Percentiles rank a stretch among this genome's conserved stretches.
Evolutionary conservation across 805 yeast species (phyloP).

Genomic region (Ogataea allantospora): DNA sequence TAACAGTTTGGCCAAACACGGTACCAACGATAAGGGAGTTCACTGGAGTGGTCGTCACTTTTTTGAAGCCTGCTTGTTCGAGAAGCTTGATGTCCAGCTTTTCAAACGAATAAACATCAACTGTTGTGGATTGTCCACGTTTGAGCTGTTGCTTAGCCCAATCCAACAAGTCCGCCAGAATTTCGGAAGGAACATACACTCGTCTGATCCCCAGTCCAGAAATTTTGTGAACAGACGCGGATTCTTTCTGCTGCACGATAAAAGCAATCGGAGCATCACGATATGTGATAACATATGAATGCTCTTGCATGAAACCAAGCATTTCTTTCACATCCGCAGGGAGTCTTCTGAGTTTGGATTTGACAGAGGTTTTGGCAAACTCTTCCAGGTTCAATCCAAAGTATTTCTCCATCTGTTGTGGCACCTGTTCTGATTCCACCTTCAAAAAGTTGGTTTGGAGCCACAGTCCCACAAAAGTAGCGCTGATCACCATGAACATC

Average conservation of each 20-base stretch:
- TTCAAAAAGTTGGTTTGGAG: slow-evolving; percentile 50
- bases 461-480: slow-evolving; percentile 40
- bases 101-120: slow-evolving; percentile 57
- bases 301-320: slow-evolving; percentile 34
- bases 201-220: slow-evolving; percentile 63
- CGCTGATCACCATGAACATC: slow-evolving; percentile 36
- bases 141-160: slow-evolving; percentile 55
- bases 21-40: slow-evolving; percentile 13
- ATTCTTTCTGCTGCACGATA: slow-evolving; percentile 42
- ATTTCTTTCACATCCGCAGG: slow-evolving; percentile 19
- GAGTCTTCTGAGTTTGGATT: slow-evolving; percentile 13
- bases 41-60: slow-evolving; percentile 24
- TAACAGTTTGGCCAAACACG: slow-evolving; percentile 22
- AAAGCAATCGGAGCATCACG: slow-evolving; percentile 73
- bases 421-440: slow-evolving; percentile 37
- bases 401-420: slow-evolving; percentile 34
- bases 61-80: slow-evolving; percentile 42
- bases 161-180: slow-evolving; percentile 59
- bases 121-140: slow-evolving; percentile 36
- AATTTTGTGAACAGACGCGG: slow-evolving; percentile 39
- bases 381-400: slow-evolving; percentile 54
- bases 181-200: slow-evolving; percentile 64
- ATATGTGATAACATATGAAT: slow-evolving; percentile 57
- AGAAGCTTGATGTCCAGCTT: slow-evolving; percentile 37
- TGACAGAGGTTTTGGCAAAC: slow-evolving; percentile 35